A percentile compares a stretch with the other conserved stretches of the same genome.
Conservation (phyloP, 1,284 basidiomycete species). For the Ustilago trichophora region DNA sequence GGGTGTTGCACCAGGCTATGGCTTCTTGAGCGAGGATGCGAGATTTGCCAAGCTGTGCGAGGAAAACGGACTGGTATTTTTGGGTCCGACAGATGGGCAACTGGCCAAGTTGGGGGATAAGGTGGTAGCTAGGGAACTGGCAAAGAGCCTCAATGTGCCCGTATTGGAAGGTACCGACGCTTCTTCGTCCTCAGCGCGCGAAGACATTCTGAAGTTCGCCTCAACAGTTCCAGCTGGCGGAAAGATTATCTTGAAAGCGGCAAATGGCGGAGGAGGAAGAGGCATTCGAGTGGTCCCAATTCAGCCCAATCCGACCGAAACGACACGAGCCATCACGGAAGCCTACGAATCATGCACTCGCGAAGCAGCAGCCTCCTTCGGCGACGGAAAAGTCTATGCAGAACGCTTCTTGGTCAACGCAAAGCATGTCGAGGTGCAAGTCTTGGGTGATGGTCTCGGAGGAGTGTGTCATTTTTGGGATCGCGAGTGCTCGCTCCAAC, state of each 20-base stretch:
- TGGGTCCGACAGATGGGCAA: constrained; percentile 22
- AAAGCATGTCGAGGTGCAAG: constrained; percentile 46
- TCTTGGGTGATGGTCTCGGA: constrained; percentile 42
- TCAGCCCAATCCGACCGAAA: not conserved
- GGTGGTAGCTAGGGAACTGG: constrained; percentile 18
- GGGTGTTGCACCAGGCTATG: constrained; percentile 39
- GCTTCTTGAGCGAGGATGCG: constrained; percentile 34
- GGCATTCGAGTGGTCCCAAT: constrained; percentile 35
- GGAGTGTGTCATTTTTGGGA: constrained; percentile 39
- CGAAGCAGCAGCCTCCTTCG: constrained; percentile 28
- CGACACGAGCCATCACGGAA: not conserved
- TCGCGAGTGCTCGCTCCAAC: constrained; percentile 43
- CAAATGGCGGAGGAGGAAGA: constrained; percentile 42
- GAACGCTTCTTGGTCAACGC: constrained; percentile 37
- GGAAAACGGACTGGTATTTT: constrained; percentile 11
- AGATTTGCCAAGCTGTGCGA: constrained; percentile 29
- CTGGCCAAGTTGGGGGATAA: constrained; percentile 26
- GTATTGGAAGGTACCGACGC: constrained; percentile 30
- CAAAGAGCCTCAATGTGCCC: constrained; percentile 6
- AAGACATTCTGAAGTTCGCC: constrained; percentile 28
- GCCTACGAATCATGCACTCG: constrained; percentile 33
- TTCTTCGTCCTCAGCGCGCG: not conserved
- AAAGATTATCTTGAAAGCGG: constrained; percentile 44
- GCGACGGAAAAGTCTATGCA: constrained; percentile 33
- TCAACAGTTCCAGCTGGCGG: not conserved